phyloP scores from a whole-genome alignment of 2,329 filamentous ascomycete genomes.

The Tolypocladium inflatum region DNA sequence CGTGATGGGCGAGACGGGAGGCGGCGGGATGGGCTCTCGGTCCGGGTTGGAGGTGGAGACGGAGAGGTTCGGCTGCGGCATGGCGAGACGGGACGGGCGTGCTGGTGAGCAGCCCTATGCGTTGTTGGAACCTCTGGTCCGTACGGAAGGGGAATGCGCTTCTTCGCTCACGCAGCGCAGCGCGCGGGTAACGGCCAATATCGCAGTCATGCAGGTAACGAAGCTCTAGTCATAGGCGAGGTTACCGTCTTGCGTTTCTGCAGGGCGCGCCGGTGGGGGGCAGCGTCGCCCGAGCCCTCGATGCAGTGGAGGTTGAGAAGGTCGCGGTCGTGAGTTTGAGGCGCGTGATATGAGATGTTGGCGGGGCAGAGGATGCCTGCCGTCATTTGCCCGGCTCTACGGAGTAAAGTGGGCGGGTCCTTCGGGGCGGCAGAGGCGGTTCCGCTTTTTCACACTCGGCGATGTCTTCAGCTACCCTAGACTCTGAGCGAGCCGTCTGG shows the following conservation, averaged over 20 bases:
- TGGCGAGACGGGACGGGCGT: constrained; percentile 6
- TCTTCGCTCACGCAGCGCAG: not conserved
- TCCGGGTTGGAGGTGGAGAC: constrained; percentile 16
- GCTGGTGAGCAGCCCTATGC: not conserved
- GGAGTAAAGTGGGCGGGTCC: not conserved
- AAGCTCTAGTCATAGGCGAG: not conserved
- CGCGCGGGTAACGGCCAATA: not conserved
- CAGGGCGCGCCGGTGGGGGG: not conserved
- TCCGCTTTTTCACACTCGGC: not conserved
- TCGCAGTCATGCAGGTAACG: not conserved
- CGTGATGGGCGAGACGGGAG: constrained; percentile 46
- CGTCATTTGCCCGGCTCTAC: not conserved
- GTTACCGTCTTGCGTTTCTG: not conserved
- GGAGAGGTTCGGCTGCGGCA: constrained; percentile 22
- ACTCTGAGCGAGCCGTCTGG: too few relatives aligned
- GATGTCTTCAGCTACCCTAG: too few relatives aligned
- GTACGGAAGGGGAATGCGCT: not conserved
- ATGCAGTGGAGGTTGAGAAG: not conserved
- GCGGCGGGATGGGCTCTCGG: constrained; percentile 33
- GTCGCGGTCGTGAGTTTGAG: not conserved
- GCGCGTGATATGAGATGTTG: not conserved
- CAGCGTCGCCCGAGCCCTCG: not conserved
- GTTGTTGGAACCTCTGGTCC: not conserved
- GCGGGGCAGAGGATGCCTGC: not conserved
- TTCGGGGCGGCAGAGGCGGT: not conserved